Evolutionary conservation across 768 basidiomycete genomes (phyloP).

Genomic region (Obba rivulosa): DNA sequence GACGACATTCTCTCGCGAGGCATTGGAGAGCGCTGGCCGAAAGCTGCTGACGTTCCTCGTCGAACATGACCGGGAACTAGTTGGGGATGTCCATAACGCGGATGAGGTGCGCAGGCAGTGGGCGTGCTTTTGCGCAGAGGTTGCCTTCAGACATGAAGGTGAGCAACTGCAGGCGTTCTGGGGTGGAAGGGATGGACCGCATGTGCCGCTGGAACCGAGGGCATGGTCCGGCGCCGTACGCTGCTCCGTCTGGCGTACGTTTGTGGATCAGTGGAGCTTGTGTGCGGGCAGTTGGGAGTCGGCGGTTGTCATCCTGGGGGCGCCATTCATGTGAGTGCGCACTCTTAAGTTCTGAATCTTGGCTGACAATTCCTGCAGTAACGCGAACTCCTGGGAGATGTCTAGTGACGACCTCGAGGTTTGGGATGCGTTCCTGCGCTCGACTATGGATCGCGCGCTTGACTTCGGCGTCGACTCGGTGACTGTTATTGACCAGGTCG

Average conservation of each 20-base stretch:
- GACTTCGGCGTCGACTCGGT: conserved; percentile 54
- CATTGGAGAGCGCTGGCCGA: conserved; percentile 40
- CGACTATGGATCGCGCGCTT: conserved; percentile 48
- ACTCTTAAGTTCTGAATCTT: neutral
- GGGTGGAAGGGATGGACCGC: conserved; percentile 21
- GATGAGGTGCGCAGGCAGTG: conserved; percentile 49
- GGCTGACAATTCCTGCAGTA: conserved; percentile 8
- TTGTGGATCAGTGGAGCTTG: conserved; percentile 51
- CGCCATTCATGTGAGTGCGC: conserved; percentile 57
- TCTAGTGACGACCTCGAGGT: conserved; percentile 44
- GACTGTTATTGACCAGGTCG: conserved; percentile 52
- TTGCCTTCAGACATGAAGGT: conserved; percentile 40
- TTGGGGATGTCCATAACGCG: conserved; percentile 36
- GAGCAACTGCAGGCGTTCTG: conserved; percentile 44
- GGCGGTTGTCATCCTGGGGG: conserved; percentile 44
- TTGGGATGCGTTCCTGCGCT: conserved; percentile 58
- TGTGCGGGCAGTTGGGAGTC: conserved; percentile 48
- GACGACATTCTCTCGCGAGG: conserved; percentile 34
- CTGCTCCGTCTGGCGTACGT: conserved; percentile 52
- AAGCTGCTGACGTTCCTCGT: conserved; percentile 45
- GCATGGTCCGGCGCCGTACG: conserved; percentile 37
- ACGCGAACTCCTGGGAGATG: conserved; percentile 42
- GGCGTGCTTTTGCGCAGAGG: conserved; percentile 56
- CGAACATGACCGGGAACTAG: conserved; percentile 40
- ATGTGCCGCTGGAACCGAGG: conserved; percentile 4